These are phyloP conservation scores for Didymella lethalis DNA, from an alignment of 2,329 filamentous ascomycete genomes.

Conservation along the genomic window DNA sequence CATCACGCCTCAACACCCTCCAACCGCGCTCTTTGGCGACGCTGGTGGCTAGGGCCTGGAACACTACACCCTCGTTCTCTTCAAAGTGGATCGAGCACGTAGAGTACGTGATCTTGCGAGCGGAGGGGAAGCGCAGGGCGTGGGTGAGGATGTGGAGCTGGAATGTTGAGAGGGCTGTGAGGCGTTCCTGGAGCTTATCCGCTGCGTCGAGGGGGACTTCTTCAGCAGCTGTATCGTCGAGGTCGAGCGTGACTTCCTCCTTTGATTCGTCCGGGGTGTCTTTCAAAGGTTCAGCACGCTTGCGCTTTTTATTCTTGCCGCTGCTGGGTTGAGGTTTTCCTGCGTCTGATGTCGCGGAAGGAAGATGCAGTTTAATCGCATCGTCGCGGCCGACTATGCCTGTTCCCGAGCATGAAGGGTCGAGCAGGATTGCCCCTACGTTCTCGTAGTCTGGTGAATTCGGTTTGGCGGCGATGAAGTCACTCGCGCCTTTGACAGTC, in stretches of 20 bases:
- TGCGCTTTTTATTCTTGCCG: constrained; percentile 45
- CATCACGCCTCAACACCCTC: constrained; percentile 73
- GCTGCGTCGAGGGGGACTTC: constrained; percentile 48
- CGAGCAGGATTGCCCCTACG: constrained; percentile 85
- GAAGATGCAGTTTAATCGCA: constrained; percentile 70
- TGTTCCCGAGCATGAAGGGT: constrained; percentile 94
- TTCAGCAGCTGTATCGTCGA: constrained; percentile 47
- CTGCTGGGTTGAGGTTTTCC: constrained; percentile 8
- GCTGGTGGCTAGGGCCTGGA: constrained; percentile 72
- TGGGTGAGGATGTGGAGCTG: constrained; percentile 84
- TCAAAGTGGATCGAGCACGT: constrained; percentile 88
- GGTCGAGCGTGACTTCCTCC: constrained; percentile 28
- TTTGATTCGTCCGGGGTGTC: constrained; percentile 8
- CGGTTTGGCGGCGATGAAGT: constrained; percentile 82
- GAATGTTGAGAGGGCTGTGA: constrained; percentile 78
- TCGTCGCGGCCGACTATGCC: constrained; percentile 92
- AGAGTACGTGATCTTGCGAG: constrained; percentile 80
- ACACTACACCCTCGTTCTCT: constrained; percentile 89
- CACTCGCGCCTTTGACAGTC: constrained; percentile 74
- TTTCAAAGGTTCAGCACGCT: constrained; percentile 29
- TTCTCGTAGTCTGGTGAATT: constrained; percentile 65
- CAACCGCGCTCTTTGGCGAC: constrained; percentile 74
- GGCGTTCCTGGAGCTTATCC: constrained; percentile 58
- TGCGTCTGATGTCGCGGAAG: constrained; percentile 13
- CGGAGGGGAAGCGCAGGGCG: constrained; percentile 78